Evolutionary conservation across 2,329 filamentous ascomycete species (phyloP).

Genomic region (Periconia macrospinosa): DNA sequence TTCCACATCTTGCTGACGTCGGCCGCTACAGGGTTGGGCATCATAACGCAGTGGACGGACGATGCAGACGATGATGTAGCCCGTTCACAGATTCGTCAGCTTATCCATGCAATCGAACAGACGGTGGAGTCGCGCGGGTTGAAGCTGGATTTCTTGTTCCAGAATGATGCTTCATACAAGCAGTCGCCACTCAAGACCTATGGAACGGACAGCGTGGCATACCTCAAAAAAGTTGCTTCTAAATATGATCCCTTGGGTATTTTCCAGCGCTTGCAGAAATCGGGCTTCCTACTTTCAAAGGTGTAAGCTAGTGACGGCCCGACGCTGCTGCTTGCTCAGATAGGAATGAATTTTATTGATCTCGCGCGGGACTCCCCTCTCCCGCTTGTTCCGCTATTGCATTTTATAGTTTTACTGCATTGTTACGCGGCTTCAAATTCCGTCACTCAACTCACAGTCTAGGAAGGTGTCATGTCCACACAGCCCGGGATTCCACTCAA

Average conservation of each 20-base stretch:
- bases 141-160: not conserved
- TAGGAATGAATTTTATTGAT: too few relatives aligned
- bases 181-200: conserved; percentile 11
- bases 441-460: too few relatives aligned
- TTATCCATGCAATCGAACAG: not conserved
- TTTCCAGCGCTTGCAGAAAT: conserved; percentile 8
- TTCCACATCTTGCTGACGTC: not conserved
- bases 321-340: too few relatives aligned
- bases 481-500: too few relatives aligned
- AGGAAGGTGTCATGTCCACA: too few relatives aligned
- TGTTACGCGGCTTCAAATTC: too few relatives aligned
- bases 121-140: not conserved
- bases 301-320: too few relatives aligned
- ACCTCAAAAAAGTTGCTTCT: not conserved
- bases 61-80: not conserved
- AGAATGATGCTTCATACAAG: conserved; percentile 1
- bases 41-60: not conserved
- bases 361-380: too few relatives aligned
- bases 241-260: conserved; percentile 15
- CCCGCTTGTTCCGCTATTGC: too few relatives aligned
- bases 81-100: not conserved
- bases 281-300: conserved; percentile 1
- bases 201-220: conserved; percentile 2
- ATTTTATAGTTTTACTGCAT: too few relatives aligned
- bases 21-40: not conserved